Percentiles rank a stretch among this genome's conserved stretches.
Evolutionary conservation across 805 yeast species (phyloP).

Genomic region (Komagataella pseudopastoris): DNA sequence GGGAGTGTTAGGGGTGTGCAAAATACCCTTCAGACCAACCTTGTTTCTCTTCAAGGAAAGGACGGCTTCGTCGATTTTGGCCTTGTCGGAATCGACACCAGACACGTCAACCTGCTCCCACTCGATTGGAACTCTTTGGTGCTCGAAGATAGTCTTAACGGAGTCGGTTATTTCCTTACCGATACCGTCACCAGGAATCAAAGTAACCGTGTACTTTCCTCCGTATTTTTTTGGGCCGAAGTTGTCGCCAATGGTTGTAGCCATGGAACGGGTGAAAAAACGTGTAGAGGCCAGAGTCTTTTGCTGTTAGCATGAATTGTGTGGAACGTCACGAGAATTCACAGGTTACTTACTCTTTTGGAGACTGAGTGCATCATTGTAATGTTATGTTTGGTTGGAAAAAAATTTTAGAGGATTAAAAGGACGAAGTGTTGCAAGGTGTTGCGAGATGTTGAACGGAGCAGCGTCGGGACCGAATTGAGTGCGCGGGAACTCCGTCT

Average conservation of each 20-base stretch:
- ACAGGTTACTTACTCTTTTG: background rate
- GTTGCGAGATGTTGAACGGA: background rate
- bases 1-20: constrained; percentile 75
- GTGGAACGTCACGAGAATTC: background rate
- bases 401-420: background rate
- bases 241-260: constrained; percentile 15
- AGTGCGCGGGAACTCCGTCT: background rate
- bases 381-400: background rate
- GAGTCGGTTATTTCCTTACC: constrained; percentile 94
- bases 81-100: constrained; percentile 32
- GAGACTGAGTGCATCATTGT: constrained; percentile 1
- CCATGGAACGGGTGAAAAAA: constrained; percentile 12
- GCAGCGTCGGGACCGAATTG: background rate
- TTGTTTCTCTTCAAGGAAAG: constrained; percentile 89
- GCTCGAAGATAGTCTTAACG: constrained; percentile 77
- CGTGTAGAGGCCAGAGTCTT: background rate
- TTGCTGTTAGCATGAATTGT: background rate
- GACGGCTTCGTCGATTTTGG: constrained; percentile 67
- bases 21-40: constrained; percentile 92
- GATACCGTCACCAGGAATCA: constrained; percentile 97
- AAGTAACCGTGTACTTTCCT: constrained; percentile 85
- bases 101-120: constrained; percentile 78
- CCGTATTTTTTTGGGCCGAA: constrained; percentile 82
- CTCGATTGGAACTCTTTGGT: constrained; percentile 83
- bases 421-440: background rate